Percentiles rank a stretch among this genome's conserved stretches.
These are phyloP conservation scores for Anisodus acutangulus DNA, from an alignment of 257 asterid species.

Conservation along the genomic window DNA sequence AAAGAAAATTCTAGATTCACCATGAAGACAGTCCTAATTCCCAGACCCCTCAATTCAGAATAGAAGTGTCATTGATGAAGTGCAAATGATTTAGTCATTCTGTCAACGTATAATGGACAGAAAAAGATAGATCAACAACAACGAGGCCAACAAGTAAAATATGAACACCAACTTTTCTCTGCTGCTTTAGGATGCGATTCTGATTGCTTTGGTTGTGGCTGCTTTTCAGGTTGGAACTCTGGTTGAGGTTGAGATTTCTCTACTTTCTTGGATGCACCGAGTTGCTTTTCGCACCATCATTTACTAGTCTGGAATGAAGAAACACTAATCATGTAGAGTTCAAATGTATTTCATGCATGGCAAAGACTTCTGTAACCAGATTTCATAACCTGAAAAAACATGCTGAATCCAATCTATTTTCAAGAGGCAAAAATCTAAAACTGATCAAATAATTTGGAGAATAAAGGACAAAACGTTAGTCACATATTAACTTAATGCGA, in stretches of 20 bases:
- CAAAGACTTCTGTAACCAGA: background rate
- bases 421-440: background rate
- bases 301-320: conserved; percentile 49
- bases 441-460: background rate
- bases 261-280: conserved; percentile 41
- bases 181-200: conserved; percentile 31
- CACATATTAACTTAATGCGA: no score
- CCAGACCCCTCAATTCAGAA: background rate
- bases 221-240: conserved; percentile 15
- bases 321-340: background rate
- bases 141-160: conserved; percentile 30
- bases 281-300: conserved; percentile 39
- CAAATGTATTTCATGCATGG: background rate
- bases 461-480: background rate
- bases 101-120: background rate
- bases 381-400: background rate
- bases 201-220: background rate
- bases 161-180: conserved; percentile 29
- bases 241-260: conserved; percentile 32
- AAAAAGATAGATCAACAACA: conserved; percentile 26
- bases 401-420: background rate
- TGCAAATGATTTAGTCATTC: background rate
- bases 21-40: background rate
- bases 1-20: background rate
- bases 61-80: background rate